Conservation (phyloP, 2,329 filamentous ascomycete genomes). For the Neonectria ditissima region DNA sequence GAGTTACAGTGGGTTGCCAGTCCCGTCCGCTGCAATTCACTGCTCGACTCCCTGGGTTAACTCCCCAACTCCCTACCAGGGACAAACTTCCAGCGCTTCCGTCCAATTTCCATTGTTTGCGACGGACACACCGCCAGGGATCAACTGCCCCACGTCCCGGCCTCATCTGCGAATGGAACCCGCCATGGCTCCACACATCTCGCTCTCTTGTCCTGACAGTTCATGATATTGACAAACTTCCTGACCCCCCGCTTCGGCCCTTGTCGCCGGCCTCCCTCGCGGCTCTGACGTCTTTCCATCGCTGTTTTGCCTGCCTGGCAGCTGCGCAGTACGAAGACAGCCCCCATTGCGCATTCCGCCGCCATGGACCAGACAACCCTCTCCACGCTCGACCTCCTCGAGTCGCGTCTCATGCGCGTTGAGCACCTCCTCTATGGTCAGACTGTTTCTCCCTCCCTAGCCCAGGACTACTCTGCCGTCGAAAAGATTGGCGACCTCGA, state of each 20-base stretch:
- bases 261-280: constrained; percentile 33
- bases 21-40: neutral
- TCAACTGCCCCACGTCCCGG: constrained; percentile 17
- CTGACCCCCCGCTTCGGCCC: constrained; percentile 42
- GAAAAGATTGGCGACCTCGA: constrained; percentile 64
- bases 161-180: constrained; percentile 17
- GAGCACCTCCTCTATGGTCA: constrained; percentile 70
- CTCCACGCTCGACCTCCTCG: constrained; percentile 67
- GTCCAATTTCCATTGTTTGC: neutral
- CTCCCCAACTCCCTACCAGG: neutral
- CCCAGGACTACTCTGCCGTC: constrained; percentile 55
- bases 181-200: constrained; percentile 36
- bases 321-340: constrained; percentile 20
- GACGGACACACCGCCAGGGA: constrained; percentile 7
- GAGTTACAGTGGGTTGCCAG: constrained; percentile 9
- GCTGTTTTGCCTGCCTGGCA: constrained; percentile 17
- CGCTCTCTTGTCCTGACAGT: constrained; percentile 14
- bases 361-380: constrained; percentile 65
- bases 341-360: constrained; percentile 45
- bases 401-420: constrained; percentile 68
- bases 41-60: neutral
- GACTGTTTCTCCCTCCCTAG: constrained; percentile 45
- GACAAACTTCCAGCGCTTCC: constrained; percentile 1
- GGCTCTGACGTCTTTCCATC: constrained; percentile 31
- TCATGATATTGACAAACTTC: constrained; percentile 34